Evolutionary conservation across 306 rosid species (phyloP).

Genomic region (Citrullus colocynthis): DNA sequence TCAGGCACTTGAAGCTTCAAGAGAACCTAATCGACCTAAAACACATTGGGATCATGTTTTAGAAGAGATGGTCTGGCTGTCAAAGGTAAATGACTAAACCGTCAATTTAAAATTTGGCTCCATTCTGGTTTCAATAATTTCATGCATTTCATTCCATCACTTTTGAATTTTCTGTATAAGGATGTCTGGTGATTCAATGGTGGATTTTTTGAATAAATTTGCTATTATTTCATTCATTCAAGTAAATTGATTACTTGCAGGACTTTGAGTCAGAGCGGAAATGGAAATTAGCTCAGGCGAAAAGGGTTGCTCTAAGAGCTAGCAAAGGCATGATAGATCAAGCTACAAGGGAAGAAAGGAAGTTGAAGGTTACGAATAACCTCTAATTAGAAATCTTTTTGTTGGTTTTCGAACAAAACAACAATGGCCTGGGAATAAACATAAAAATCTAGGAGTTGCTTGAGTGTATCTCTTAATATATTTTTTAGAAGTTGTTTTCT

Average conservation of each 20-base stretch:
- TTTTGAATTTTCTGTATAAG: not conserved
- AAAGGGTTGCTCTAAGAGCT: slow-evolving; percentile 83
- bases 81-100: slow-evolving; percentile 48
- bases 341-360: slow-evolving; percentile 96
- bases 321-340: slow-evolving; percentile 96
- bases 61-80: slow-evolving; percentile 97
- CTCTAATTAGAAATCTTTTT: slow-evolving; percentile 13
- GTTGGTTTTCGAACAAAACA: not conserved
- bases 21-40: slow-evolving; percentile 79
- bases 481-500: not conserved
- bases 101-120: slow-evolving; percentile 10
- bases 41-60: slow-evolving; percentile 99
- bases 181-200: not conserved
- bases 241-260: slow-evolving; percentile 29
- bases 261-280: slow-evolving; percentile 97
- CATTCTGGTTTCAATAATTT: not conserved
- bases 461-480: not conserved
- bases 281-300: slow-evolving; percentile 94
- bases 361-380: slow-evolving; percentile 63
- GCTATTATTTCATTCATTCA: not conserved
- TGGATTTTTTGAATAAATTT: not conserved
- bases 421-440: not conserved
- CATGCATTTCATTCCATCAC: not conserved
- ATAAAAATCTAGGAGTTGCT: not conserved
- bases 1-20: slow-evolving; percentile 84